phyloP scores from a whole-genome alignment of 495 filamentous ascomycete species.

The Aspergillus sclerotioniger region DNA sequence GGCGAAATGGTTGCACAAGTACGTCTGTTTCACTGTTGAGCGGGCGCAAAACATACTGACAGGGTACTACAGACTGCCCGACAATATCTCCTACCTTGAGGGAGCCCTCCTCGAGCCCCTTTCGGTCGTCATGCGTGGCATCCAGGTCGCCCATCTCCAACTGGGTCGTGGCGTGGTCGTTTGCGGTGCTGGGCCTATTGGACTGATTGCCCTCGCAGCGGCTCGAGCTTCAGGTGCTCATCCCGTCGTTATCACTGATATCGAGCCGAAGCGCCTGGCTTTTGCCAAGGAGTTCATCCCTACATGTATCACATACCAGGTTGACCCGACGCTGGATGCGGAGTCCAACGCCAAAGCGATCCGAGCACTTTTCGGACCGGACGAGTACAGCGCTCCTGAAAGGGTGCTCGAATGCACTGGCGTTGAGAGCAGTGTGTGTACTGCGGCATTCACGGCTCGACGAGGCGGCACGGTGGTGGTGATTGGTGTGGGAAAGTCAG shows the following conservation, averaged over 20 bases:
- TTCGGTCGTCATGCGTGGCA: constrained; percentile 71
- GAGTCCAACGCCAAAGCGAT: constrained; percentile 54
- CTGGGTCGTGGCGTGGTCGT: constrained; percentile 58
- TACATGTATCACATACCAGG: constrained; percentile 50
- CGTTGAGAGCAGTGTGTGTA: constrained; percentile 57
- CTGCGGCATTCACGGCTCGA: constrained; percentile 54
- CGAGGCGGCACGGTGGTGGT: constrained; percentile 60
- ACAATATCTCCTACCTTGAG: constrained; percentile 57
- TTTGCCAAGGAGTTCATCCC: constrained; percentile 62
- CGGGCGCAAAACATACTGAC: neutral
- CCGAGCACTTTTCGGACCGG: constrained; percentile 44
- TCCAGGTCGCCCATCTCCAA: constrained; percentile 52
- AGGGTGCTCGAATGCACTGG: constrained; percentile 65
- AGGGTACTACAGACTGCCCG: constrained; percentile 45
- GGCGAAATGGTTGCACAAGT: constrained; percentile 55
- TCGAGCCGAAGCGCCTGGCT: constrained; percentile 52
- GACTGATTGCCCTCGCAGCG: constrained; percentile 60
- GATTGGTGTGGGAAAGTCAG: constrained; percentile 58
- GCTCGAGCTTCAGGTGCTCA: constrained; percentile 62
- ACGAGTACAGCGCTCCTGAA: constrained; percentile 52
- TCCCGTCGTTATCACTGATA: constrained; percentile 62
- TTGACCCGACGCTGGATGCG: constrained; percentile 42
- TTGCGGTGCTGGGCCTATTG: constrained; percentile 76
- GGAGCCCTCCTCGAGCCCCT: constrained; percentile 77
- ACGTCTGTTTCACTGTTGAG: neutral